Base-by-base conservation (phyloP, 805 yeast species). In the Saturnispora mendoncae region DNA sequence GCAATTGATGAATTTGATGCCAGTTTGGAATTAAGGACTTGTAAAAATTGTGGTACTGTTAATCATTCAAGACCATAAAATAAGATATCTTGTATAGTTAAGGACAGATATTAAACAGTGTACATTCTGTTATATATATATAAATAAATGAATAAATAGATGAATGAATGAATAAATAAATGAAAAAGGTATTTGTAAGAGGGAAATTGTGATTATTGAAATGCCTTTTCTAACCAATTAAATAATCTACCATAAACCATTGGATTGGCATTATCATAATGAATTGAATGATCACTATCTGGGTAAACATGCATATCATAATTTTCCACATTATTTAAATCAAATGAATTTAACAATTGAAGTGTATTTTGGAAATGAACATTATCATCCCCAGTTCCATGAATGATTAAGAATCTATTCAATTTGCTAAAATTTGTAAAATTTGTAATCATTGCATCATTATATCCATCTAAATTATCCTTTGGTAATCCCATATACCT, bases 261-360 rank as follows among this genome's bases (percentile, higher is more conserved):
- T 10, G 64, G 61, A 56, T 78, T 75, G 4, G 95, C 95, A 57
- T 86, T 85, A 61, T 92, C 94, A 57, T 69, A 78, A 38, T 60
- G 61, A 34, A 92, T 90, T 36, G 80, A 69, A 58, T 92, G 98
- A 55, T 88, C 90, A 19, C 94, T 83, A 58, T 92, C 98, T 0
- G 98, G 97, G 63, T 80, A 92, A 12, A 87, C 72, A 51, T 80
- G 87, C 65, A 87, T 68, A 53, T 92, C 98, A 55, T 78, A 92
- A 55, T 84, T 84, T 43, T 74, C 78, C n/a, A 82, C 72, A 7
- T 46, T 48, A 25, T 52, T 46, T 36, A 64, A 29, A 52, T 81
- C 74, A 43, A 84, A 68, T 20, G 71, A 58, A 54, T 84, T 88
- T 9, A 83, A 42, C 10, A 83, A 63, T 54, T 72, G 71, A 44